These are phyloP conservation scores for Phaseolus lunatus DNA, from an alignment of 306 rosid genomes.

Conservation along the genomic window DNA sequence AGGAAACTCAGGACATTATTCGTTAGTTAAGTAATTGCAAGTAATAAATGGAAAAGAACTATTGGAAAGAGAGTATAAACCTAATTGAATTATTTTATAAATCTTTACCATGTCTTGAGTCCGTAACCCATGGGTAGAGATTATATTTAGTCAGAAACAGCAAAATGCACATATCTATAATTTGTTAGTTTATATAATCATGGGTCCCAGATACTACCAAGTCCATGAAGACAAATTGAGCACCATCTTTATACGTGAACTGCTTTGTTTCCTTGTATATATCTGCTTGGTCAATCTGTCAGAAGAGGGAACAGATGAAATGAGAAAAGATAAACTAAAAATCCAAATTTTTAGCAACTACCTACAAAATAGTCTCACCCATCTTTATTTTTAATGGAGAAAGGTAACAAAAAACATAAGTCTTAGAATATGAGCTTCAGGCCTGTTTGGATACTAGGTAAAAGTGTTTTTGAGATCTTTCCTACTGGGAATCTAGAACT, in stretches of 20 bases:
- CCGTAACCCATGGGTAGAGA: slow-evolving; percentile 5
- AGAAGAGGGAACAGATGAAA: slow-evolving; percentile 36
- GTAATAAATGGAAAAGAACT: slow-evolving; percentile 36
- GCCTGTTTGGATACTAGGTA: too few species aligned
- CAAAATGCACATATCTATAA: slow-evolving; percentile 35
- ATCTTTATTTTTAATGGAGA: background rate
- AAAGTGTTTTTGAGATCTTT: too few species aligned
- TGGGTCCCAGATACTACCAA: slow-evolving; percentile 66
- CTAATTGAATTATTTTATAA: slow-evolving; percentile 13
- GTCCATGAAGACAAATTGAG: slow-evolving; percentile 97
- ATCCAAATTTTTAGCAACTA: slow-evolving; percentile 23
- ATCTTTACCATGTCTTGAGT: slow-evolving; percentile 29
- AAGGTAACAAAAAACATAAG: background rate
- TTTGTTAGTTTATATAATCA: slow-evolving; percentile 36
- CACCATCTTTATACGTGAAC: slow-evolving; percentile 91
- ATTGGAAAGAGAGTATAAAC: slow-evolving; percentile 30
- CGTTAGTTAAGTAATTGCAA: slow-evolving; percentile 16
- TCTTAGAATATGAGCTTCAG: background rate
- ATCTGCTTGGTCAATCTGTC: slow-evolving; percentile 79
- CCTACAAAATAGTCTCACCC: background rate
- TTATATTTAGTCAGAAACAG: slow-evolving; percentile 1
- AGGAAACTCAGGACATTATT: slow-evolving; percentile 31
- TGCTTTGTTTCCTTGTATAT: slow-evolving; percentile 92
- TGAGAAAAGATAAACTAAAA: slow-evolving; percentile 28
- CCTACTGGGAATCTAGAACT: too few species aligned